These are phyloP conservation scores for Coemansia sp. DNA, from an alignment of 192 early-diverging fungal genomes.

Conservation along the genomic window DNA sequence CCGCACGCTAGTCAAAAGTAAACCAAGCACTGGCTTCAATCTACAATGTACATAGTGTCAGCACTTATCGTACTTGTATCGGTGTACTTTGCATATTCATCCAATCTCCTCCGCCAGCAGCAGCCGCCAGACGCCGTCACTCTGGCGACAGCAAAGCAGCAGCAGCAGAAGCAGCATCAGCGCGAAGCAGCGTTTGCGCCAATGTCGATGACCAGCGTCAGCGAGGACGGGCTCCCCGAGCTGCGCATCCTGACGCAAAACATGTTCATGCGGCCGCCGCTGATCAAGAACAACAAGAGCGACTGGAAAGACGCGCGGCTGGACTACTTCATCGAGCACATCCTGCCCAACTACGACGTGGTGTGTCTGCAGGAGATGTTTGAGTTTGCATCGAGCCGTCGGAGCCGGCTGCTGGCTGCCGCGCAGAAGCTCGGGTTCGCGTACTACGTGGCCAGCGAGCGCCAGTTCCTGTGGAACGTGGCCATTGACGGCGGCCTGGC, in stretches of 20 bases:
- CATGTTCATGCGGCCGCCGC: constrained; percentile 72
- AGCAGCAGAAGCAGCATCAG: not conserved
- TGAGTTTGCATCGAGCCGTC: constrained; percentile 65
- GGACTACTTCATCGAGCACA: constrained; percentile 64
- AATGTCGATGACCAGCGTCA: not conserved
- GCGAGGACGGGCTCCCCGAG: not conserved
- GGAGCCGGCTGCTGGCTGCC: constrained; percentile 60
- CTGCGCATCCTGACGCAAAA: constrained; percentile 65
- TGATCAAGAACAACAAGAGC: constrained; percentile 67
- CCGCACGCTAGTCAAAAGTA: no score
- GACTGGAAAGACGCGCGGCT: constrained; percentile 83
- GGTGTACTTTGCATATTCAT: constrained; percentile 38
- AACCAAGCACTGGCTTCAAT: not conserved
- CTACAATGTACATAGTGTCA: constrained; percentile 30
- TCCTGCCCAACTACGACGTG: constrained; percentile 75
- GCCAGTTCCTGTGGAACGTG: constrained; percentile 62
- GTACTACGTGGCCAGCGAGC: constrained; percentile 62
- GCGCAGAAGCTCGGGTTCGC: constrained; percentile 70
- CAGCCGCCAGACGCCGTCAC: constrained; percentile 23
- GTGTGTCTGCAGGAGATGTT: constrained; percentile 83
- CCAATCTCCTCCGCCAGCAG: constrained; percentile 27
- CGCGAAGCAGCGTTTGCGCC: not conserved
- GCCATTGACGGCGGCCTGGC: constrained; percentile 77
- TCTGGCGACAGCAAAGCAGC: not conserved
- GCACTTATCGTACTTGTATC: constrained; percentile 28